Evolutionary conservation across 371 early-diverging fungal genomes (phyloP).

Genomic region (Parasitella parasitica): DNA sequence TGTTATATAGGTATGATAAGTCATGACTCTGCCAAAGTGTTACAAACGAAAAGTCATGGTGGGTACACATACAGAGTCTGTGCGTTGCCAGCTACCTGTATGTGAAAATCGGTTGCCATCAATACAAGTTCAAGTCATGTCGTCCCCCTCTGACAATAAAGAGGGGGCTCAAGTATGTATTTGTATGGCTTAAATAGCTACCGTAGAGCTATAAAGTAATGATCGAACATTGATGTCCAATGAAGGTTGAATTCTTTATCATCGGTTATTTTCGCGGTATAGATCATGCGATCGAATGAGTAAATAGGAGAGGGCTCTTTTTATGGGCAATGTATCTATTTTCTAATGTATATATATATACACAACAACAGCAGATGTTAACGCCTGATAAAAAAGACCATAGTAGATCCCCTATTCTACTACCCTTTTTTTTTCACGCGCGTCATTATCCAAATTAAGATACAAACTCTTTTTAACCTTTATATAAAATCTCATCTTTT

Average conservation of each 20-base stretch:
- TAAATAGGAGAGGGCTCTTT: background rate
- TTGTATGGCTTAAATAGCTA: background rate
- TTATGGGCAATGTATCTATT: background rate
- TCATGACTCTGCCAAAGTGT: too few species aligned
- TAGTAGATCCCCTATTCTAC: conserved; percentile 7
- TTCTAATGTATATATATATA: background rate
- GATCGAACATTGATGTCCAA: background rate
- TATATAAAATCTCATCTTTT: background rate
- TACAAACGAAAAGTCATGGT: background rate
- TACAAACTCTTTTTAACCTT: background rate
- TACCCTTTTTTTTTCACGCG: too few species aligned
- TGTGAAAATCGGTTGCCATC: background rate
- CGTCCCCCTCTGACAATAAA: background rate
- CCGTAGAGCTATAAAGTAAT: background rate
- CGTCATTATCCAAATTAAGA: conserved; percentile 18
- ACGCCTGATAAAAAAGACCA: conserved; percentile 1
- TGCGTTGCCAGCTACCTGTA: background rate
- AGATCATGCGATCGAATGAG: conserved; percentile 14
- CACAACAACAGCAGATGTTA: conserved; percentile 7
- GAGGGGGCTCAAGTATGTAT: background rate
- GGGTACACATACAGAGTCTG: conserved; percentile 1
- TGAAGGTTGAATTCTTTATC: background rate
- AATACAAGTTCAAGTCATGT: background rate
- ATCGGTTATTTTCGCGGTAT: conserved; percentile 13
- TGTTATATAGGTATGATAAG: too few species aligned